phyloP scores from a whole-genome alignment of 75 land plant genomes.

The Isoetes taiwanensis region DNA sequence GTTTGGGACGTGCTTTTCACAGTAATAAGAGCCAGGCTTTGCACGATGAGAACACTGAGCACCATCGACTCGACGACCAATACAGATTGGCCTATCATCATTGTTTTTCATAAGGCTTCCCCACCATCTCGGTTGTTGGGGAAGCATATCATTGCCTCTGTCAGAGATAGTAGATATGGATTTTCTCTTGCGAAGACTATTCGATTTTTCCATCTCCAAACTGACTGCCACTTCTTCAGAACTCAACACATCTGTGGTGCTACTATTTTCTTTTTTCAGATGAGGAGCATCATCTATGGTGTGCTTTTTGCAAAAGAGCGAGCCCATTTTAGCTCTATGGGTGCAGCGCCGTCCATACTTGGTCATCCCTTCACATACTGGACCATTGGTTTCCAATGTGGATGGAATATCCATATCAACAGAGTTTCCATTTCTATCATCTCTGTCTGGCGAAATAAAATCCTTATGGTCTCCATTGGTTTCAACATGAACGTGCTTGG shows the following conservation, averaged over 20 bases:
- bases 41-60: constrained; percentile 51
- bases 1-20: constrained; percentile 78
- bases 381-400: too few relatives aligned
- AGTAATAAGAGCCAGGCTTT: constrained; percentile 52
- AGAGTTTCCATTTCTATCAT: background rate
- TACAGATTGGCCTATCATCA: constrained; percentile 18
- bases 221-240: background rate
- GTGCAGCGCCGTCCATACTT: too few relatives aligned
- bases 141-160: too few relatives aligned
- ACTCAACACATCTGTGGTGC: constrained; percentile 3
- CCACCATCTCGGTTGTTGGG: too few relatives aligned
- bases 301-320: constrained; percentile 71
- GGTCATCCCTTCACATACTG: too few relatives aligned
- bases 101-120: too few relatives aligned
- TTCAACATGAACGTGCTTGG: too few relatives aligned
- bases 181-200: too few relatives aligned
- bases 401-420: constrained; percentile 29
- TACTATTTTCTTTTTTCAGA: background rate
- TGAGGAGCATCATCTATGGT: constrained; percentile 33
- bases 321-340: constrained; percentile 51
- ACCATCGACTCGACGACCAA: constrained; percentile 28
- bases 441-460: too few relatives aligned
- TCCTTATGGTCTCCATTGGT: too few relatives aligned
- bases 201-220: background rate
- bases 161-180: too few relatives aligned